phyloP scores from a whole-genome alignment of 805 yeast species.

The Saturnispora halmiae region DNA sequence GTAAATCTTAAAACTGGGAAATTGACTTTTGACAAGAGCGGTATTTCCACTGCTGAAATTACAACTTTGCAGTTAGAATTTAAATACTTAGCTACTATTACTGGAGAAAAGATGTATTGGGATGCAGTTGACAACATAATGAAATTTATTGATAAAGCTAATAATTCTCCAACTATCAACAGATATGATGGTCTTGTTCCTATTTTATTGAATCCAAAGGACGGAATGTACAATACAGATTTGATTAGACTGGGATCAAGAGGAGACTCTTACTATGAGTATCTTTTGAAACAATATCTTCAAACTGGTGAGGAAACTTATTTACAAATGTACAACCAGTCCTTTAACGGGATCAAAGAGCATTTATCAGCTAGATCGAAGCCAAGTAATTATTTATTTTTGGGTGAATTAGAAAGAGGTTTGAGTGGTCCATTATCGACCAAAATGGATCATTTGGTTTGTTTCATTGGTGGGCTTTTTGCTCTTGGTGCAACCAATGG shows the following conservation, averaged over 20 bases:
- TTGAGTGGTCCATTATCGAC: constrained; percentile 48
- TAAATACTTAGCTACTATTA: constrained; percentile 68
- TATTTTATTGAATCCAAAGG: constrained; percentile 64
- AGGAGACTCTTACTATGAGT: constrained; percentile 91
- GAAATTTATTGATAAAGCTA: constrained; percentile 52
- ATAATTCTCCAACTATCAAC: constrained; percentile 34
- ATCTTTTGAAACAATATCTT: constrained; percentile 73
- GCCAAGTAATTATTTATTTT: constrained; percentile 55
- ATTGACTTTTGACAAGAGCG: constrained; percentile 54
- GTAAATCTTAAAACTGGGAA: constrained; percentile 58
- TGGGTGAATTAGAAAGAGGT: constrained; percentile 74
- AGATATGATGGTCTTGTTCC: constrained; percentile 70
- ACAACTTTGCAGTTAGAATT: constrained; percentile 82
- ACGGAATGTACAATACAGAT: constrained; percentile 57
- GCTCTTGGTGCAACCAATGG: constrained; percentile 90
- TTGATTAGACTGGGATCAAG: constrained; percentile 78
- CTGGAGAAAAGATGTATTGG: constrained; percentile 79
- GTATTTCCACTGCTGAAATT: constrained; percentile 87
- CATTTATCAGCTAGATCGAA: constrained; percentile 50
- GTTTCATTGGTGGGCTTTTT: constrained; percentile 82
- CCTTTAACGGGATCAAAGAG: constrained; percentile 68
- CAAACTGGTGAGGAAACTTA: constrained; percentile 68
- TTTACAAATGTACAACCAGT: constrained; percentile 64
- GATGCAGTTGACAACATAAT: constrained; percentile 65
- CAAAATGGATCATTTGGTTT: constrained; percentile 89